phyloP scores from a whole-genome alignment of 805 yeast genomes.

The Candida oleophila region DNA sequence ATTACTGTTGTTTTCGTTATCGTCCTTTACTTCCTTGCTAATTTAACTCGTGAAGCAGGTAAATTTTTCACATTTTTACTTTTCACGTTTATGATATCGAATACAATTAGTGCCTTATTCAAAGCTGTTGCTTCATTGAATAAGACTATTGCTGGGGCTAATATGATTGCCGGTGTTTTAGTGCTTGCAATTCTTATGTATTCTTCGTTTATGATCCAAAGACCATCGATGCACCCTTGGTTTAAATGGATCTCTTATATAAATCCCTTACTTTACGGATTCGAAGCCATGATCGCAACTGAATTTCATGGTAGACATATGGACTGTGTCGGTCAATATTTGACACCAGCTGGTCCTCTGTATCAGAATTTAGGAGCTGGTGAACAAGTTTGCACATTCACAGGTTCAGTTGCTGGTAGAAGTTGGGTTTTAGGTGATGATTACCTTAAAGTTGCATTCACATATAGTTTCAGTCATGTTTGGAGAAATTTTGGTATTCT shows the following conservation, averaged over 20 bases:
- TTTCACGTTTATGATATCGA: constrained; percentile 46
- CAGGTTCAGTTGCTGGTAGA: constrained; percentile 18
- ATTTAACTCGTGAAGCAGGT: constrained; percentile 52
- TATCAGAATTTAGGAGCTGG: constrained; percentile 15
- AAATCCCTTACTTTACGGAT: constrained; percentile 27
- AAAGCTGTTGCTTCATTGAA: constrained; percentile 53
- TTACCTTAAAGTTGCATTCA: constrained; percentile 28
- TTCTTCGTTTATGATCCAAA: constrained; percentile 29
- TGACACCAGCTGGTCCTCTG: constrained; percentile 25
- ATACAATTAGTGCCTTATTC: constrained; percentile 54
- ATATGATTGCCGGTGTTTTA: constrained; percentile 52
- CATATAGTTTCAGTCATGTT: constrained; percentile 38
- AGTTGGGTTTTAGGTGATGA: constrained; percentile 30
- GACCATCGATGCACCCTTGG: constrained; percentile 34
- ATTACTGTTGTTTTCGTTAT: constrained; percentile 20
- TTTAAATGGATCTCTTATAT: constrained; percentile 40
- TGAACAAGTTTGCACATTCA: constrained; percentile 17
- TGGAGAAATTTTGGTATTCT: constrained; percentile 51
- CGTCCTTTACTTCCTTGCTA: constrained; percentile 26
- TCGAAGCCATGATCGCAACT: constrained; percentile 26
- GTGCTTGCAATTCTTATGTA: constrained; percentile 29
- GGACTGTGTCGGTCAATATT: constrained; percentile 20
- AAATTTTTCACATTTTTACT: constrained; percentile 51
- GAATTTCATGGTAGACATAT: constrained; percentile 29
- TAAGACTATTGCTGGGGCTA: constrained; percentile 54